These are phyloP conservation scores for Plasmodium adleri DNA, from an alignment of 169 alveolate species.

Conservation along the genomic window DNA sequence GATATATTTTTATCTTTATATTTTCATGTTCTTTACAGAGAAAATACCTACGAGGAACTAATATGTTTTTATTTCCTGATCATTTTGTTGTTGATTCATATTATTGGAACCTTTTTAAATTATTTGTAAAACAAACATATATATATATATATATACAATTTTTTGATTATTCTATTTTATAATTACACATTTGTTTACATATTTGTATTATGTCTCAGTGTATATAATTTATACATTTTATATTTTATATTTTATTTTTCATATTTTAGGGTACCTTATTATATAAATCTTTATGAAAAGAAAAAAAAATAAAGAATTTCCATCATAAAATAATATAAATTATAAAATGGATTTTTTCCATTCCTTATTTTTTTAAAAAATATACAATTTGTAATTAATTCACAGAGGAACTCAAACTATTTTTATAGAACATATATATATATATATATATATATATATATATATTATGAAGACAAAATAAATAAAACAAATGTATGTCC, in stretches of 20 bases:
- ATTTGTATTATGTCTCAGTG: background rate
- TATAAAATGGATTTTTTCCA: too few species aligned
- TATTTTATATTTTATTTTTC: background rate
- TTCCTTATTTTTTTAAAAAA: too few species aligned
- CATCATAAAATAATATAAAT: too few species aligned
- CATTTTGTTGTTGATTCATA: constrained; percentile 21
- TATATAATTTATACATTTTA: background rate
- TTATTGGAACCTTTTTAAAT: constrained; percentile 44
- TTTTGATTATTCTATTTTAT: background rate
- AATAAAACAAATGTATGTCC: too few species aligned
- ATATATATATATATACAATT: background rate
- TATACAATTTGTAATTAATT: too few species aligned
- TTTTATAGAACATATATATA: too few species aligned
- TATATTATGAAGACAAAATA: too few species aligned
- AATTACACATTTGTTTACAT: background rate
- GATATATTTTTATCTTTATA: background rate
- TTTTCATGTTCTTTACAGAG: background rate
- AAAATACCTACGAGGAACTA: constrained; percentile 14
- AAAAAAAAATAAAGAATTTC: background rate
- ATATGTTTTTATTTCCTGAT: constrained; percentile 35
- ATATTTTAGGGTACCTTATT: constrained; percentile 11
- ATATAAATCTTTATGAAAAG: constrained; percentile 4
- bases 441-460: too few species aligned
- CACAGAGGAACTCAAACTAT: too few species aligned
- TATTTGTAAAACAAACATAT: constrained; percentile 34